Evolutionary conservation across 2,329 filamentous ascomycete species (phyloP), one percentile per base, ranked within the genome.

Genomic region (Pseudogymnoascus sp.): DNA sequence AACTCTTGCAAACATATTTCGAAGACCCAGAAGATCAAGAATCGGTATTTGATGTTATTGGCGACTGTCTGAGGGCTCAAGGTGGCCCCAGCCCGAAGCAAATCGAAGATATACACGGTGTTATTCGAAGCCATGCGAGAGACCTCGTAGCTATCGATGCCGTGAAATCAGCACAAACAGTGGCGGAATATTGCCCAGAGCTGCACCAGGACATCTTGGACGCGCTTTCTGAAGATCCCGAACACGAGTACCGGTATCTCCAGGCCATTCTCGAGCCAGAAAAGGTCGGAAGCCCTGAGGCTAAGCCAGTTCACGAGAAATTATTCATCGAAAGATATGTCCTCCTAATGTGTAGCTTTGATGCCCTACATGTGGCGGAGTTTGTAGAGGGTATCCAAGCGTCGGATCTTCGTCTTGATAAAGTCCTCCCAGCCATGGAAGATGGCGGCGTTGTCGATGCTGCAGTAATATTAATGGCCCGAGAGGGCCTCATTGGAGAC

Each of bases 401-500:
- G 2, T 87, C 88, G 9, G 88, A 97, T 72, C 77, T 99, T 28
- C 84, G 87, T 23, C 82, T 99, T 0, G 90, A 95, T 11, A 83
- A 86, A 61, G 82, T 99, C 0, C 80, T 99, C 6, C 92, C 93
- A 3, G 87, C 88, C 0, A 91, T 99, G 81, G 96, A 99, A 75
- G 85, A 89, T 66, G 92, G 88, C 43, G 93, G 93, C 0, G 90
- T 95, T 4, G 86, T 99, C 53, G 95, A 99, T 77, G 96, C 93
- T 3, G 93, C 92, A 0, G 90, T 99, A 5, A 86, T 96, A 1
- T 80, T 99, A 8, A 89, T 99, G 82, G 91, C 91, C 40, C 85
- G 91, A 64, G 92, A 97, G 72, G 95, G 96, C 0, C 86, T 95
- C 70, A 82, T 93, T 11, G 84, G 85, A 65, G 84, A 88, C 69